phyloP scores from a whole-genome alignment of 306 rosid species.

The Urtica urens region DNA sequence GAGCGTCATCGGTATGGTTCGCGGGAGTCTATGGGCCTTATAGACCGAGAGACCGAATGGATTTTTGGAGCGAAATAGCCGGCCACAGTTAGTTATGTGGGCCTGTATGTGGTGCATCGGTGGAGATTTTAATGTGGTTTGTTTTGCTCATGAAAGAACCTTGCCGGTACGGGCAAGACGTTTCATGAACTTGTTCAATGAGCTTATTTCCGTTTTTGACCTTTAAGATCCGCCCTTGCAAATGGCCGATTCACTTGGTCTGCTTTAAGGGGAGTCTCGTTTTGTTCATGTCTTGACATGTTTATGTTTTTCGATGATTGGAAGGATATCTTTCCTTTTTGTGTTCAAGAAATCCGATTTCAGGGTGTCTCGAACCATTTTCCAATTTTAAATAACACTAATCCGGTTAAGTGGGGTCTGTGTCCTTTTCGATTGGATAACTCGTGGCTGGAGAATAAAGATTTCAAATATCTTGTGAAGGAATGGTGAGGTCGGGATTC shows the following conservation, averaged over 20 bases:
- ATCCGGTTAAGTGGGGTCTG: neutral
- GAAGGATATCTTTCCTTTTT: neutral
- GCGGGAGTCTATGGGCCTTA: no score
- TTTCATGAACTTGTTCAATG: neutral
- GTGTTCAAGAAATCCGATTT: neutral
- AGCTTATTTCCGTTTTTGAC: neutral
- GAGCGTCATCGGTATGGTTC: no score
- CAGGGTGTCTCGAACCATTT: neutral
- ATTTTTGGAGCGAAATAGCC: no score
- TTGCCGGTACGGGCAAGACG: neutral
- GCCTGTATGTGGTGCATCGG: neutral
- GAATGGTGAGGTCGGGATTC: no score
- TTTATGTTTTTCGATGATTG: neutral
- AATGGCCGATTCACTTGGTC: slow-evolving; percentile 4
- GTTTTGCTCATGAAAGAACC: neutral
- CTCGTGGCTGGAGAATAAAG: neutral
- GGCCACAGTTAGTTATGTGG: no score
- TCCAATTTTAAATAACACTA: neutral
- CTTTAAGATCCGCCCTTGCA: neutral
- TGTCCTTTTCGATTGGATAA: neutral
- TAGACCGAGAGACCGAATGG: no score
- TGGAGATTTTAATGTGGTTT: neutral
- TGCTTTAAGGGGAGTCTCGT: neutral
- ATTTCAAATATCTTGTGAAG: no score
- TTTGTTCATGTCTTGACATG: neutral